Percentiles rank a stretch among this genome's conserved stretches.
Conservation (phyloP, 2,329 filamentous ascomycete species). For the Aspergillus sclerotialis region DNA sequence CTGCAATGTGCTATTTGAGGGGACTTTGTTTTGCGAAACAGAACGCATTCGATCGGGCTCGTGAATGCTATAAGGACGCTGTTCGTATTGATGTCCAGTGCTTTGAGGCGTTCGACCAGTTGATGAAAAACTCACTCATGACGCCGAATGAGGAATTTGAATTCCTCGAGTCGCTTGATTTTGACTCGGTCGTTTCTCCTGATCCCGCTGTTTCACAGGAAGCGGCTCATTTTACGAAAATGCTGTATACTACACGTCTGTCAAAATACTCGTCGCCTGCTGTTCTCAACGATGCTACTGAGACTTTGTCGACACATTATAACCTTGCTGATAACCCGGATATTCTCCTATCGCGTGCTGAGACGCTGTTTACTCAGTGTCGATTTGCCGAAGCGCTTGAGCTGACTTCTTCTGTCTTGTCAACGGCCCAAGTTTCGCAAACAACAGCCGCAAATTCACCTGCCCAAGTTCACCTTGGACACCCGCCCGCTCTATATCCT, state of each 20-base stretch:
- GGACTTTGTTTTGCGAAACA: conserved; percentile 94
- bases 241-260: conserved; percentile 90
- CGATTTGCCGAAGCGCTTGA: conserved; percentile 80
- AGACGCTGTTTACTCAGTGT: conserved; percentile 90
- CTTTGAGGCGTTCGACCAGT: conserved; percentile 95
- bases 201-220: conserved; percentile 68
- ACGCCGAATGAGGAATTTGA: conserved; percentile 81
- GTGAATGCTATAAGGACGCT: conserved; percentile 97
- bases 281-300: conserved; percentile 76
- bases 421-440: conserved; percentile 61
- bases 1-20: conserved; percentile 92
- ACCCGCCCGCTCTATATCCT: conserved; percentile 61
- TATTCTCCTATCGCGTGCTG: conserved; percentile 80
- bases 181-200: conserved; percentile 68
- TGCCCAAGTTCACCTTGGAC: conserved; percentile 34
- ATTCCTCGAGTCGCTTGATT: conserved; percentile 82
- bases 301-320: conserved; percentile 90
- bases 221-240: conserved; percentile 86
- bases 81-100: conserved; percentile 96
- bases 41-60: conserved; percentile 93
- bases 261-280: conserved; percentile 90
- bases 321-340: conserved; percentile 80
- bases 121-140: conserved; percentile 95
- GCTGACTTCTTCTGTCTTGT: conserved; percentile 76
- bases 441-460: conserved; percentile 20